Evolutionary conservation across 129 eudicot genomes (phyloP).

Genomic region (Artemisia tridentata): DNA sequence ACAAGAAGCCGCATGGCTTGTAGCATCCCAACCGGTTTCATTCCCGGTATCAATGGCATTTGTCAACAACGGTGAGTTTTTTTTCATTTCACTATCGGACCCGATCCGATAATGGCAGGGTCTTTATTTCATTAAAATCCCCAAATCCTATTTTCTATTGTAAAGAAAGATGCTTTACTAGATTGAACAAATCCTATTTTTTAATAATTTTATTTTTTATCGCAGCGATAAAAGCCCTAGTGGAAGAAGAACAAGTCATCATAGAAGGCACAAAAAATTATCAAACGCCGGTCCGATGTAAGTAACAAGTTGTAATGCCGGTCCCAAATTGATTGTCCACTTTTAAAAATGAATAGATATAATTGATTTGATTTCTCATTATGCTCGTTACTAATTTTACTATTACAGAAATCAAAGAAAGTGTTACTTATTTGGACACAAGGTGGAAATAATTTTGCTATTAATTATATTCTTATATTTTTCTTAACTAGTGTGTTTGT

Average conservation of each 20-base stretch:
- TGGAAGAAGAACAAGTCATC: neutral
- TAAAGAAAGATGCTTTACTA: neutral
- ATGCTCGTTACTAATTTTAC: too few relatives aligned
- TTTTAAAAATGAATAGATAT: too few relatives aligned
- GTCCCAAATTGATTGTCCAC: neutral
- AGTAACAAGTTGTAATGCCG: too few relatives aligned
- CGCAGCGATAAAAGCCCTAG: neutral
- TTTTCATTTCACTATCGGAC: neutral
- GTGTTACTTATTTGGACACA: too few relatives aligned
- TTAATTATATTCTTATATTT: too few relatives aligned
- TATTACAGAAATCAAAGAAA: too few relatives aligned
- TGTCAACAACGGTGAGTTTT: neutral
- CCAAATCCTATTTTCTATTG: neutral
- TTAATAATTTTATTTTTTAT: neutral
- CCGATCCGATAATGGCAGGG: neutral
- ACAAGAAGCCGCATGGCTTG: neutral
- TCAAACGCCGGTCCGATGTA: neutral
- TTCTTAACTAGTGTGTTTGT: too few relatives aligned
- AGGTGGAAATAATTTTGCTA: too few relatives aligned
- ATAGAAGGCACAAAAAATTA: neutral
- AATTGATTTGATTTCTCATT: too few relatives aligned
- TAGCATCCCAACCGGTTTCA: neutral
- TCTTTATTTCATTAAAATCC: neutral
- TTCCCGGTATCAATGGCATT: neutral
- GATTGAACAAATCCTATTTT: neutral